phyloP scores from a whole-genome alignment of 2,329 filamentous ascomycete genomes.

The Xylaria sp. region DNA sequence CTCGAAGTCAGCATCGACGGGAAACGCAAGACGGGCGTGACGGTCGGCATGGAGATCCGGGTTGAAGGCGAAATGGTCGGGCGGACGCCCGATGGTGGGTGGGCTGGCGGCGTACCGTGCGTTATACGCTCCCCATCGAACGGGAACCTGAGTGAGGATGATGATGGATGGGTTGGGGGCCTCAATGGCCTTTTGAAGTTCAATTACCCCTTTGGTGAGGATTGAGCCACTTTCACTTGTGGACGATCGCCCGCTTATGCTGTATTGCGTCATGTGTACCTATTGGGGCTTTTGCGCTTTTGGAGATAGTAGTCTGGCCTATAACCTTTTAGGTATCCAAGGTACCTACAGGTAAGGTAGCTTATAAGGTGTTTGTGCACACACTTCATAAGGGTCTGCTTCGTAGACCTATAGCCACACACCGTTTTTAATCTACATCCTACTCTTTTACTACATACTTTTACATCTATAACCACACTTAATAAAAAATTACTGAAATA shows the following conservation, averaged over 20 bases:
- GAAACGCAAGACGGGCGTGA: constrained; percentile 69
- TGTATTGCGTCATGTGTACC: background rate
- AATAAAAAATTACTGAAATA: no score
- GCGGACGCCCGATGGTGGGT: constrained; percentile 43
- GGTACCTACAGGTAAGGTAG: no score
- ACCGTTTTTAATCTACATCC: no score
- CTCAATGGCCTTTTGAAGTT: constrained; percentile 94
- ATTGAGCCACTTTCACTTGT: no score
- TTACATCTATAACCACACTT: no score
- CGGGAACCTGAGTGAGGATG: constrained; percentile 57
- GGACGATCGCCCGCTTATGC: no score
- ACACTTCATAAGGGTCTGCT: no score
- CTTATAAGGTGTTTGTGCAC: no score
- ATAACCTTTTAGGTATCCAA: background rate
- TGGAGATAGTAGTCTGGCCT: background rate
- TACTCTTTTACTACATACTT: no score
- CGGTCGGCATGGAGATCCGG: constrained; percentile 79
- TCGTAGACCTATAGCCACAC: no score
- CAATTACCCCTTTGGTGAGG: constrained; percentile 86
- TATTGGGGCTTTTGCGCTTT: background rate
- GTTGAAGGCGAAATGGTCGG: constrained; percentile 86
- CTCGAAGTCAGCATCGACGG: constrained; percentile 83
- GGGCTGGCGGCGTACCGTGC: constrained; percentile 78
- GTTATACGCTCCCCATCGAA: constrained; percentile 70
- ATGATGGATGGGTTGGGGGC: constrained; percentile 96